These are phyloP conservation scores for Physcia stellaris DNA, from an alignment of 495 filamentous ascomycete species.

Conservation along the genomic window DNA sequence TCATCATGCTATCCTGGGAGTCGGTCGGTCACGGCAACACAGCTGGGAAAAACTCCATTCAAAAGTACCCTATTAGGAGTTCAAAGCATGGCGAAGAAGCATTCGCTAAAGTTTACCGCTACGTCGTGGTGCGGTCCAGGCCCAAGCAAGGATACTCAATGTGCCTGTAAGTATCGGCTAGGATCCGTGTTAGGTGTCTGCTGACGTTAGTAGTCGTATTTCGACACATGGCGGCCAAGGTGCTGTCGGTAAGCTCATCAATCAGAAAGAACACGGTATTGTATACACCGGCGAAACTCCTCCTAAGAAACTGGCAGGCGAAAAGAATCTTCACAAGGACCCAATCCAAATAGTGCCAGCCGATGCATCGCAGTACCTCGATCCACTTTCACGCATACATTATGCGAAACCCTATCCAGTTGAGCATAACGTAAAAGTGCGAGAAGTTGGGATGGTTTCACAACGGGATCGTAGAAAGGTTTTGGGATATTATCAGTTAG, in stretches of 20 bases:
- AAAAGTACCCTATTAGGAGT: too few species aligned
- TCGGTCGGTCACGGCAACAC: too few species aligned
- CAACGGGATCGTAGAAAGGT: not conserved
- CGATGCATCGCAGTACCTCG: constrained; percentile 16
- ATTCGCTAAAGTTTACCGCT: constrained; percentile 12
- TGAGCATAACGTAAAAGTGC: constrained; percentile 33
- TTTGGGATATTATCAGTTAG: not conserved
- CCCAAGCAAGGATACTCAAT: constrained; percentile 1
- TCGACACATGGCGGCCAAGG: constrained; percentile 25
- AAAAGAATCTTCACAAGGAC: constrained; percentile 21
- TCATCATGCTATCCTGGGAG: not conserved
- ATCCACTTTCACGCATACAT: constrained; percentile 29
- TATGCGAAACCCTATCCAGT: constrained; percentile 35
- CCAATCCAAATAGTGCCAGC: constrained; percentile 20
- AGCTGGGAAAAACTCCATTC: too few species aligned
- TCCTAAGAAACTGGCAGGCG: constrained; percentile 5
- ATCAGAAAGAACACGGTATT: constrained; percentile 24
- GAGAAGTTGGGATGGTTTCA: not conserved
- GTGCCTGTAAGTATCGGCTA: constrained; percentile 2
- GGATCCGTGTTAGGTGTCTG: not conserved
- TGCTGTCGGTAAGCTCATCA: constrained; percentile 20
- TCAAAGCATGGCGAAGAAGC: too few species aligned
- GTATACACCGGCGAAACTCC: constrained; percentile 19
- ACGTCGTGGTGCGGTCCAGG: constrained; percentile 10
- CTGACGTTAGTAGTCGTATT: constrained; percentile 14